These are phyloP conservation scores for Tausonia pullulans DNA, from an alignment of 1,284 basidiomycete genomes.

Conservation along the genomic window DNA sequence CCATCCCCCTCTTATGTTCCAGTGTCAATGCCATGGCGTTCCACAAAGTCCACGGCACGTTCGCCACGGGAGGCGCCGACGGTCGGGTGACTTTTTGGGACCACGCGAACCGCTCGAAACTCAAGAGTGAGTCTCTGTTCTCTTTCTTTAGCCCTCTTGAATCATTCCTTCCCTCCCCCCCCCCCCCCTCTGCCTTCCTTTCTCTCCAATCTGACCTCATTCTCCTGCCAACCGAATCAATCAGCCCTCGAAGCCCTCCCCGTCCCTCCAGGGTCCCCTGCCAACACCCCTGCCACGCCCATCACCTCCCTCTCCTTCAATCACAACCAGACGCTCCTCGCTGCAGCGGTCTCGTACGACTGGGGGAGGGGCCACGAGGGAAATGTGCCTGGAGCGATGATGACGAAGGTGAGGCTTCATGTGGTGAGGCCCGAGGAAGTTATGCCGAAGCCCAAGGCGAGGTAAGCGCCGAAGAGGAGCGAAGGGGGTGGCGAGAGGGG, in stretches of 20 bases:
- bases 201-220: neutral
- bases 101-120: slow-evolving; percentile 15
- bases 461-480: neutral
- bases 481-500: neutral
- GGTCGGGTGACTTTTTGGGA: slow-evolving; percentile 15
- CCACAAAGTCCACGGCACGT: slow-evolving; percentile 85
- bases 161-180: neutral
- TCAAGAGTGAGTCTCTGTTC: slow-evolving; percentile 5
- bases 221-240: neutral
- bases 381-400: slow-evolving; percentile 2
- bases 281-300: neutral
- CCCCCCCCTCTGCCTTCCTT: too few species aligned
- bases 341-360: slow-evolving; percentile 14
- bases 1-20: slow-evolving; percentile 47
- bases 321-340: slow-evolving; percentile 9
- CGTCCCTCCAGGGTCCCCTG: neutral
- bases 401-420: slow-evolving; percentile 13
- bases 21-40: slow-evolving; percentile 87
- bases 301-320: slow-evolving; percentile 3
- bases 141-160: neutral
- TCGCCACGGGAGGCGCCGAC: slow-evolving; percentile 52
- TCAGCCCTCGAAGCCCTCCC: slow-evolving; percentile 12
- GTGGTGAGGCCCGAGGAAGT: slow-evolving; percentile 4
- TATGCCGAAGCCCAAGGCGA: neutral
- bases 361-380: slow-evolving; percentile 14